A percentile compares a stretch with the other conserved stretches of the same genome.
These are phyloP conservation scores for Candida caryicola DNA, from an alignment of 805 yeast genomes.

Conservation along the genomic window DNA sequence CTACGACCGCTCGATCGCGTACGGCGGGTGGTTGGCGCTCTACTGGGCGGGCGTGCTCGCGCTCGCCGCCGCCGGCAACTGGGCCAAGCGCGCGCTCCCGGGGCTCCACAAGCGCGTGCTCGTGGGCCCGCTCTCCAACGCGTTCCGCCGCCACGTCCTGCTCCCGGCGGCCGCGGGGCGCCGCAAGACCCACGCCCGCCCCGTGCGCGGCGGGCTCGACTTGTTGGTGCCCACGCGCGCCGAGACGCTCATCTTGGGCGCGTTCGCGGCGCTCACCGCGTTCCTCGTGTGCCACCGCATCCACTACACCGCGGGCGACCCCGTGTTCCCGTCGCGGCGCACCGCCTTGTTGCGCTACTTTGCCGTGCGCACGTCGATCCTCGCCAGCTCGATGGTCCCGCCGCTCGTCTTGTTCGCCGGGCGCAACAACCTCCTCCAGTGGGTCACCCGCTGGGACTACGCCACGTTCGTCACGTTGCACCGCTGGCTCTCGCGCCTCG, in stretches of 20 bases:
- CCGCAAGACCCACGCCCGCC: constrained; percentile 26
- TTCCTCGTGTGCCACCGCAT: constrained; percentile 15
- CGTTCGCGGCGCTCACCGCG: constrained; percentile 5
- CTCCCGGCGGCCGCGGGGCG: constrained; percentile 38
- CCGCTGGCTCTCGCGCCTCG: constrained; percentile 52
- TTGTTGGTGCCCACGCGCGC: constrained; percentile 22
- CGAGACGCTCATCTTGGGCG: constrained; percentile 10
- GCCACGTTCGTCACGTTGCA: constrained; percentile 57
- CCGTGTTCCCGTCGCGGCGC: constrained; percentile 19
- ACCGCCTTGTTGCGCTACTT: constrained; percentile 21
- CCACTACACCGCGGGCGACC: constrained; percentile 21
- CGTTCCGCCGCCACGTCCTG: constrained; percentile 31
- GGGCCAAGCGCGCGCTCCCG: constrained; percentile 33
- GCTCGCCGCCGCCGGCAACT: constrained; percentile 27
- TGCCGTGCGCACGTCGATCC: constrained; percentile 18
- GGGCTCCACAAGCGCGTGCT: constrained; percentile 11
- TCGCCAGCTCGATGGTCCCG: constrained; percentile 30
- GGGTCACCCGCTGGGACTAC: constrained; percentile 37
- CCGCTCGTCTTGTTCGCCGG: constrained; percentile 34
- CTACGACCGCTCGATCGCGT: constrained; percentile 39
- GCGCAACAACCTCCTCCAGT: constrained; percentile 36
- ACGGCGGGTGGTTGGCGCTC: constrained; percentile 25
- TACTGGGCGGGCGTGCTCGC: constrained; percentile 33
- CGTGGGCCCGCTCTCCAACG: constrained; percentile 29
- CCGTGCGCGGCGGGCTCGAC: constrained; percentile 20